Percentiles rank a stretch among this genome's conserved stretches.
These are phyloP conservation scores for Colletotrichum horii DNA, from an alignment of 2,329 filamentous ascomycete species.

Conservation along the genomic window DNA sequence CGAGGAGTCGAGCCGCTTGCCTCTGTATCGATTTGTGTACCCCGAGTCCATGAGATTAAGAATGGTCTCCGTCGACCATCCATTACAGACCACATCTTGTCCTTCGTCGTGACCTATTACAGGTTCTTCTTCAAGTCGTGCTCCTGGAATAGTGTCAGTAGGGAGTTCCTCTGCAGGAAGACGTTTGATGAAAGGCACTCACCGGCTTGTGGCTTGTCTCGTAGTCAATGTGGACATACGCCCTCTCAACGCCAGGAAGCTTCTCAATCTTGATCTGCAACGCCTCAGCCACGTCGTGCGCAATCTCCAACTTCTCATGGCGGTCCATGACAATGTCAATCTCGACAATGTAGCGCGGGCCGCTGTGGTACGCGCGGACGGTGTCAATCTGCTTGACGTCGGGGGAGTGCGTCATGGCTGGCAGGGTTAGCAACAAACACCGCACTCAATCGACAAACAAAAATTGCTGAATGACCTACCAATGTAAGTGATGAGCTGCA, in stretches of 20 bases:
- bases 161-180: too few species aligned
- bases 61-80: not conserved
- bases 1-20: not conserved
- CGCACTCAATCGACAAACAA: not conserved
- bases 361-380: conserved; percentile 90
- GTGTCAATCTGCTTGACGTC: conserved; percentile 88
- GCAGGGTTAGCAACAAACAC: not conserved
- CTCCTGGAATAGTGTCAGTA: conserved; percentile 40
- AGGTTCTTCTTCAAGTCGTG: conserved; percentile 69
- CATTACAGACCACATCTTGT: not conserved
- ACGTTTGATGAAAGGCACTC: not conserved
- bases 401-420: conserved; percentile 80
- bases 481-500: conserved; percentile 95
- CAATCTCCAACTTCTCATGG: conserved; percentile 72
- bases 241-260: conserved; percentile 88
- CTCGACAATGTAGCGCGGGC: conserved; percentile 88
- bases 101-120: conserved; percentile 28
- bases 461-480: conserved; percentile 43
- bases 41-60: not conserved
- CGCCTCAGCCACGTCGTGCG: conserved; percentile 93
- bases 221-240: conserved; percentile 97
- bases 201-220: conserved; percentile 93
- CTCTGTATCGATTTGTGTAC: not conserved
- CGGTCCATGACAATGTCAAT: conserved; percentile 95
- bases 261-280: conserved; percentile 94